Evolutionary conservation across 176 grass and related monocot genomes (phyloP).

Genomic region (Oryza brachyantha): DNA sequence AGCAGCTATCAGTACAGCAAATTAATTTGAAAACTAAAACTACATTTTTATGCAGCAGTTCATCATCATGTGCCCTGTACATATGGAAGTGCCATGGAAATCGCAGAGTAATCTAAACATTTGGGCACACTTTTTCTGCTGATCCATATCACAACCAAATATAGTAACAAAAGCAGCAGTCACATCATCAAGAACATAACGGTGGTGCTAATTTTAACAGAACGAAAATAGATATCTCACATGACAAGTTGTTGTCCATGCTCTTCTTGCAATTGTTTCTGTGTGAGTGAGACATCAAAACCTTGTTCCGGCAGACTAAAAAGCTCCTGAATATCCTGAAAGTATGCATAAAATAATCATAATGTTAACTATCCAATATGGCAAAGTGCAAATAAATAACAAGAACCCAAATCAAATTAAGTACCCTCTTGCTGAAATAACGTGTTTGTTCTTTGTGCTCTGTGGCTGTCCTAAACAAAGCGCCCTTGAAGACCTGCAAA

Average conservation of each 20-base stretch:
- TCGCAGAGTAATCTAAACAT: background rate
- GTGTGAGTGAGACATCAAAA: slow-evolving; percentile 85
- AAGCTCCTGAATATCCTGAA: slow-evolving; percentile 76
- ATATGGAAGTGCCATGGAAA: background rate
- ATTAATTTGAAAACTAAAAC: too few species aligned
- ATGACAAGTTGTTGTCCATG: slow-evolving; percentile 61
- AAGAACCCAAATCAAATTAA: slow-evolving; percentile 16
- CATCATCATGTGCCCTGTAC: background rate
- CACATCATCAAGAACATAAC: background rate
- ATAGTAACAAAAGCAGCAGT: background rate
- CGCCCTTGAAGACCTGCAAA: slow-evolving; percentile 79
- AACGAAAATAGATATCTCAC: slow-evolving; percentile 39
- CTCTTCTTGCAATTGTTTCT: slow-evolving; percentile 81
- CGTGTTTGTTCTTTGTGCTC: slow-evolving; percentile 93
- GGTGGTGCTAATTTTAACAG: background rate
- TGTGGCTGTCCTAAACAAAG: slow-evolving; percentile 84
- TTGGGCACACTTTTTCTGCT: background rate
- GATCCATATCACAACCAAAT: background rate
- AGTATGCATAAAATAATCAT: slow-evolving; percentile 16
- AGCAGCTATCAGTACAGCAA: too few species aligned
- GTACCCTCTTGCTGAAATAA: slow-evolving; percentile 88
- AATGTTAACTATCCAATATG: background rate
- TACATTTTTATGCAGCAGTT: too few species aligned
- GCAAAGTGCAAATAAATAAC: slow-evolving; percentile 13
- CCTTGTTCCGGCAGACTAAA: slow-evolving; percentile 84